Percentiles rank a stretch among this genome's conserved stretches.
These are phyloP conservation scores for Schoenoplectus triqueter DNA, from an alignment of 202 grass and related monocot genomes.

Conservation along the genomic window DNA sequence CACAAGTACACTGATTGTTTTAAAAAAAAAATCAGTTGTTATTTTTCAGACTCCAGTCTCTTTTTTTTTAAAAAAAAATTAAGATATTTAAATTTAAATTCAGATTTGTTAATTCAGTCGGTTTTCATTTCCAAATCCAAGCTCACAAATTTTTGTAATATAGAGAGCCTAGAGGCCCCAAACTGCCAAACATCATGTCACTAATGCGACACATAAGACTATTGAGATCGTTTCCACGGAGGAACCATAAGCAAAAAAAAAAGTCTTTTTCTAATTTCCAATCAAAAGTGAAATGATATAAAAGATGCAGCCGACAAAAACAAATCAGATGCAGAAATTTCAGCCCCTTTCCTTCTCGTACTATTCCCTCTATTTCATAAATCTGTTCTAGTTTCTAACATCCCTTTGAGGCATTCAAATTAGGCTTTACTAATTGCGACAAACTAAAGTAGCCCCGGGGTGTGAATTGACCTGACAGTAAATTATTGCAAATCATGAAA, in stretches of 20 bases:
- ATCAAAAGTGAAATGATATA: conserved; percentile 8
- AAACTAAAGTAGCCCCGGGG: neutral
- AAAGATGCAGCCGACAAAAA: neutral
- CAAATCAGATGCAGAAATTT: conserved; percentile 16
- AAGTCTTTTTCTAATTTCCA: neutral
- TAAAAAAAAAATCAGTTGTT: neutral
- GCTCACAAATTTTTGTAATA: neutral
- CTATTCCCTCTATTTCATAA: neutral
- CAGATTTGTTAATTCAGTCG: neutral
- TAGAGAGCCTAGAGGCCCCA: neutral
- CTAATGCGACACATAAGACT: neutral
- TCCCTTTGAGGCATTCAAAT: neutral
- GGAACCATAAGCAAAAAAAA: neutral
- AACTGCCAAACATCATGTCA: neutral
- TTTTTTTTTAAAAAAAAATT: neutral
- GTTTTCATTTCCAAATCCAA: neutral
- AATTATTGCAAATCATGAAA: conserved; percentile 27
- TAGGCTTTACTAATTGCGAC: neutral
- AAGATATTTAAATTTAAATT: neutral
- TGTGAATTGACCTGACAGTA: conserved; percentile 1
- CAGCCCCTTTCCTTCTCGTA: neutral
- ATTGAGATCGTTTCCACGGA: neutral
- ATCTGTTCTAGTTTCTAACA: neutral
- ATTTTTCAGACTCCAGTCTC: neutral
- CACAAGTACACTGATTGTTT: neutral